Conservation (phyloP, 192 early-diverging fungal genomes). For the Jimgerdemannia lactiflua region DNA sequence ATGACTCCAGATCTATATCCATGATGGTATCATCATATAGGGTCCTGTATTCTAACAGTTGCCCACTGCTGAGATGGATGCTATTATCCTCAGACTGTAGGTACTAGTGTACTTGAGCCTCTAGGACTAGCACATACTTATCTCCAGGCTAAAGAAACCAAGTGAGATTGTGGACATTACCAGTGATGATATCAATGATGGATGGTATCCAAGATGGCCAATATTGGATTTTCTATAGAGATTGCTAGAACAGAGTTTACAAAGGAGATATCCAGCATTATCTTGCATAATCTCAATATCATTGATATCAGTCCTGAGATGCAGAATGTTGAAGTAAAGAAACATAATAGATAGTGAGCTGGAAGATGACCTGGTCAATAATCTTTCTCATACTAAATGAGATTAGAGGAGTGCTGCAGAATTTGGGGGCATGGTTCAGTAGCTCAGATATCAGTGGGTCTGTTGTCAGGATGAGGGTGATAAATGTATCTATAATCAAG, state of each 20-base stretch:
- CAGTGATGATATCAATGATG: conserved; percentile 99
- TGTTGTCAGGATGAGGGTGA: conserved; percentile 94
- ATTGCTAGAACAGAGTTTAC: conserved; percentile 99
- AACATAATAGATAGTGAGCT: conserved; percentile 76
- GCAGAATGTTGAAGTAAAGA: conserved; percentile 64
- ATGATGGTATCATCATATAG: conserved; percentile 90
- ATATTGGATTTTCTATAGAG: conserved; percentile 99
- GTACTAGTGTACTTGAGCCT: conserved; percentile 96
- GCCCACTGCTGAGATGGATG: conserved; percentile 83
- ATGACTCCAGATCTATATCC: conserved; percentile 69
- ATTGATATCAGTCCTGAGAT: conserved; percentile 28
- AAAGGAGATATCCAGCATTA: conserved; percentile 97
- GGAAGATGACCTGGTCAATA: conserved; percentile 85
- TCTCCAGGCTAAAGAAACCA: conserved; percentile 80
- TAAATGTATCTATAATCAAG: conserved; percentile 99
- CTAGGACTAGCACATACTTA: conserved; percentile 94
- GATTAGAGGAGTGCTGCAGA: conserved; percentile 79
- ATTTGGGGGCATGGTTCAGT: conserved; percentile 83
- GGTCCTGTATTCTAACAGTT: conserved; percentile 92
- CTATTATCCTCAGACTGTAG: conserved; percentile 85
- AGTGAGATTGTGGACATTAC: conserved; percentile 98
- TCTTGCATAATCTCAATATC: conserved; percentile 52
- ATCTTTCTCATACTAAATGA: conserved; percentile 93
- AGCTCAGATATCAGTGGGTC: conserved; percentile 87
- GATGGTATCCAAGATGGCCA: conserved; percentile 89